phyloP scores from a whole-genome alignment of 164 flowering plant species.

The Amborella trichopoda region DNA sequence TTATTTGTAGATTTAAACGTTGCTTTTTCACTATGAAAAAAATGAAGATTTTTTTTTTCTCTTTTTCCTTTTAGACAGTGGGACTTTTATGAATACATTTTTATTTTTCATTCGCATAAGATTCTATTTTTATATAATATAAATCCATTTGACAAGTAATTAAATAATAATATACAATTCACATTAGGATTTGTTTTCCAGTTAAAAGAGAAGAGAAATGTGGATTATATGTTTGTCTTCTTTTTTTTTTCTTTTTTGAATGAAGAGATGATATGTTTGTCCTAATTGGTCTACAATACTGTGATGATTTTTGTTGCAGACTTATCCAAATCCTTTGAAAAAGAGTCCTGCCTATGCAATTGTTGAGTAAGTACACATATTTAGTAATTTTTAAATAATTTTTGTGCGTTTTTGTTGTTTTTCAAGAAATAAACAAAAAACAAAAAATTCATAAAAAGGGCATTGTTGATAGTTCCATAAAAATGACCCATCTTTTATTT shows the following conservation, averaged over 20 bases:
- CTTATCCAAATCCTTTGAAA: slow-evolving; percentile 1
- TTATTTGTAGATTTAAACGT: too few species aligned
- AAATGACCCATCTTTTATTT: too few species aligned
- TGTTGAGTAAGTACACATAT: slow-evolving; percentile 16
- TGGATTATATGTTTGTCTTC: neutral
- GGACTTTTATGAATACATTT: too few species aligned
- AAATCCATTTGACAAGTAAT: too few species aligned
- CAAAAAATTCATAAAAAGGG: too few species aligned
- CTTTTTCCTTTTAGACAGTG: too few species aligned
- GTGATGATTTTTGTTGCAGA: neutral
- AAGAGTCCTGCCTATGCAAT: slow-evolving; percentile 1
- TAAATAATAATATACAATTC: neutral
- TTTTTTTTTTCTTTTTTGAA: neutral
- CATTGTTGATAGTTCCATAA: too few species aligned
- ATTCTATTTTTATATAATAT: too few species aligned
- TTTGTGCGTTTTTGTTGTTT: neutral
- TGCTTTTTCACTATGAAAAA: too few species aligned
- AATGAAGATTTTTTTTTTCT: too few species aligned
- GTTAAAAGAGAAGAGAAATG: neutral
- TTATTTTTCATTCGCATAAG: too few species aligned
- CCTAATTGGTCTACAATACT: neutral
- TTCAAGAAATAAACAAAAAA: neutral
- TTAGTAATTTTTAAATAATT: neutral
- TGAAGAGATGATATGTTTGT: neutral
- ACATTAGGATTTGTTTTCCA: neutral